These are phyloP conservation scores for Taphrina pruni DNA, from an alignment of 1,139 yeast species.

Conservation along the genomic window DNA sequence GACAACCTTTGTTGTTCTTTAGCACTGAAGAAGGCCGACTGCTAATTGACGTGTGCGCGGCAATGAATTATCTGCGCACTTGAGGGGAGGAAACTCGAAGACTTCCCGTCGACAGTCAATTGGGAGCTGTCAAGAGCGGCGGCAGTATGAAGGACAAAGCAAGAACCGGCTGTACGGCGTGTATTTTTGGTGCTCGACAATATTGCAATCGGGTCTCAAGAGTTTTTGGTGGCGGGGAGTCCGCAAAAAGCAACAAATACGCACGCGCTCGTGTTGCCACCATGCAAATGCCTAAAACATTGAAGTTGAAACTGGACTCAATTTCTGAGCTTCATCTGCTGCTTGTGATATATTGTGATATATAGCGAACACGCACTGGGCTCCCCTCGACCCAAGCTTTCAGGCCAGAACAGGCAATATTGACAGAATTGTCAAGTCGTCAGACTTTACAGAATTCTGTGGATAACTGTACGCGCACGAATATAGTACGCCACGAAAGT, in stretches of 20 bases:
- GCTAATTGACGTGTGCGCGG: background rate
- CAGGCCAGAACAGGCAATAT: too few species aligned
- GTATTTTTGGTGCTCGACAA: conserved; percentile 1
- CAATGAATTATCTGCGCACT: background rate
- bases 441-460: too few species aligned
- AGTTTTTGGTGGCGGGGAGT: background rate
- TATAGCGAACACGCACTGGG: too few species aligned
- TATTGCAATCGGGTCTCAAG: background rate
- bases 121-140: too few species aligned
- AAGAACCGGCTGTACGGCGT: background rate
- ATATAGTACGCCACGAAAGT: too few species aligned
- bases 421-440: too few species aligned
- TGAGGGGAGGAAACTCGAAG: background rate
- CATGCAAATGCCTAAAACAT: background rate
- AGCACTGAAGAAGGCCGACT: background rate
- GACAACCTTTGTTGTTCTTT: background rate
- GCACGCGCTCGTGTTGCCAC: background rate
- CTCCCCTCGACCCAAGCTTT: too few species aligned
- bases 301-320: background rate
- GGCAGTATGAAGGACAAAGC: background rate
- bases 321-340: too few species aligned
- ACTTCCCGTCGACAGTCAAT: too few species aligned
- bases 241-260: background rate
- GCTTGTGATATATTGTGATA: too few species aligned
- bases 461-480: too few species aligned